A percentile compares a stretch with the other conserved stretches of the same genome.
Evolutionary conservation across 306 rosid species (phyloP).

Genomic region (Pueraria montana): DNA sequence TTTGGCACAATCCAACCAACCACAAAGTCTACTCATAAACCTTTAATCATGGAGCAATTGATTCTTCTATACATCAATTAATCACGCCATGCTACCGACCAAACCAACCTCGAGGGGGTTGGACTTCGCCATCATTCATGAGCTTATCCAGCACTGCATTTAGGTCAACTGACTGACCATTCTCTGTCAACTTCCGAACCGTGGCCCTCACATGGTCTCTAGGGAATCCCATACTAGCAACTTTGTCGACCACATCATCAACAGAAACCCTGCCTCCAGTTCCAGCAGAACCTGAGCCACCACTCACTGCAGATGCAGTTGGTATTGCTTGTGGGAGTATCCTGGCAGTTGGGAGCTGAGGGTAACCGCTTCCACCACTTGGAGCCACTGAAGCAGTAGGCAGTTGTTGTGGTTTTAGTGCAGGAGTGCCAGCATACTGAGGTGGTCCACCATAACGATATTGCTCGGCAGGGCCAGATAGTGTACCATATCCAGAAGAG

Average conservation of each 20-base stretch:
- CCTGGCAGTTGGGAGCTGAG: conserved; percentile 86
- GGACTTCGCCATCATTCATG: conserved; percentile 79
- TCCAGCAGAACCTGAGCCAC: conserved; percentile 73
- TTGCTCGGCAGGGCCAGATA: conserved; percentile 65
- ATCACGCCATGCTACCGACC: conserved; percentile 62
- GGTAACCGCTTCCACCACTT: conserved; percentile 80
- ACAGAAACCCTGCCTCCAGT: conserved; percentile 73
- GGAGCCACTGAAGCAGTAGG: conserved; percentile 58
- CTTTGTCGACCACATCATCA: conserved; percentile 85
- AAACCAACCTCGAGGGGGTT: conserved; percentile 82
- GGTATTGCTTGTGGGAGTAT: conserved; percentile 79
- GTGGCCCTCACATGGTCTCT: conserved; percentile 88
- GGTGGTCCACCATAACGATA: conserved; percentile 74
- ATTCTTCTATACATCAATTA: conserved; percentile 60
- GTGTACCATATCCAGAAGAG: conserved; percentile 72
- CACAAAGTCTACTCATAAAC: conserved; percentile 37
- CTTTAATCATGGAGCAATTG: conserved; percentile 47
- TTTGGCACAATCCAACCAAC: conserved; percentile 39
- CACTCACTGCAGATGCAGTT: conserved; percentile 68
- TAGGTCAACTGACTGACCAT: conserved; percentile 86
- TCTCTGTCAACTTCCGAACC: conserved; percentile 86
- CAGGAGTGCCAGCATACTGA: conserved; percentile 65
- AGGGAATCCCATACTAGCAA: conserved; percentile 86
- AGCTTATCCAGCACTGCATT: conserved; percentile 90
- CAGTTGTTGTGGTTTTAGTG: conserved; percentile 62